Evolutionary conservation across 208 protist genomes (phyloP).

Genomic region (Trypanosomatidae sp.): DNA sequence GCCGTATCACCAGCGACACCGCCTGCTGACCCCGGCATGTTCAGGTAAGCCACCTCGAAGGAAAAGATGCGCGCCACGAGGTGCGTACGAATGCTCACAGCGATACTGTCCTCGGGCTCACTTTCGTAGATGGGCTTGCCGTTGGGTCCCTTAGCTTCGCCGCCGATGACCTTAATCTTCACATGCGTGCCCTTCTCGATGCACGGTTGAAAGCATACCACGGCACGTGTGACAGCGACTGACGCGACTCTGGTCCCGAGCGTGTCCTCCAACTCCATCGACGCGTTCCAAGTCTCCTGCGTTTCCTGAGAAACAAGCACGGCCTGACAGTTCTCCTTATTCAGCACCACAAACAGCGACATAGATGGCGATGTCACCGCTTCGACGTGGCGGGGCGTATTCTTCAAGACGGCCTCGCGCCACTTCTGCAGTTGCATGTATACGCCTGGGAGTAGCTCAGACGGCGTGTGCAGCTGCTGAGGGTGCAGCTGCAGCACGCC

Average conservation of each 20-base stretch:
- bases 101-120: conserved; percentile 8
- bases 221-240: neutral
- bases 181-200: conserved; percentile 19
- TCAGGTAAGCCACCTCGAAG: conserved; percentile 10
- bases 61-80: conserved; percentile 14
- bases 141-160: neutral
- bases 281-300: conserved; percentile 22
- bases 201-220: conserved; percentile 14
- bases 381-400: conserved; percentile 4
- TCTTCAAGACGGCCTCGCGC: conserved; percentile 3
- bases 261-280: conserved; percentile 9
- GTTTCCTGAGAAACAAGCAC: conserved; percentile 18
- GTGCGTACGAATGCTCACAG: conserved; percentile 8
- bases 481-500: neutral
- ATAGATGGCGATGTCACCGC: conserved; percentile 4
- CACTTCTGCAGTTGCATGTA: conserved; percentile 13
- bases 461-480: neutral
- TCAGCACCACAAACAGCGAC: conserved; percentile 15
- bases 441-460: neutral
- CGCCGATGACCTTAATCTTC: conserved; percentile 7
- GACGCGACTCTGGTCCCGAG: conserved; percentile 8
- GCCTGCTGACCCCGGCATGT: neutral
- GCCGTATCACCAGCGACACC: neutral
- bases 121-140: conserved; percentile 6
- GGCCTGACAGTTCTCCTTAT: conserved; percentile 1